These are phyloP conservation scores for Filosporella fistucella DNA, from an alignment of 495 filamentous ascomycete species.

Conservation along the genomic window DNA sequence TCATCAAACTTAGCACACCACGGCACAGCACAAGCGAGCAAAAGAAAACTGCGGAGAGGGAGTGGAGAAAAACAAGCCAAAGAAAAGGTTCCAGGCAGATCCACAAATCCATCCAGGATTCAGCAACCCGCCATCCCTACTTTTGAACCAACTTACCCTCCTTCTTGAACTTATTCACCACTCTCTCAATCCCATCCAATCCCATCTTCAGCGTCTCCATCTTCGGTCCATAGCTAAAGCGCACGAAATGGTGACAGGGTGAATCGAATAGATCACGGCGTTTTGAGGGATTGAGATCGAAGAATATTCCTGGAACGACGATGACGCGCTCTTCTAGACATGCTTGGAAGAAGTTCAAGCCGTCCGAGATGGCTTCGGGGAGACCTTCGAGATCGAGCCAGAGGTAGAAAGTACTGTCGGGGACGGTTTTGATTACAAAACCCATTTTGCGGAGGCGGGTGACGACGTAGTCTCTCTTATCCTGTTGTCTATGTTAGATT, in stretches of 20 bases:
- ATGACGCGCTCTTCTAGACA: constrained; percentile 91
- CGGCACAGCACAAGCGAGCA: too few species aligned
- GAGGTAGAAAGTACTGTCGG: constrained; percentile 91
- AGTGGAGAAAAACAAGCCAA: too few species aligned
- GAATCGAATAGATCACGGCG: constrained; percentile 89
- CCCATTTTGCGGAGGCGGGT: constrained; percentile 74
- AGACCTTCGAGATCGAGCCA: constrained; percentile 67
- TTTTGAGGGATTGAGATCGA: constrained; percentile 86
- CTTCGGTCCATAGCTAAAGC: constrained; percentile 84
- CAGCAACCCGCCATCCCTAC: too few species aligned
- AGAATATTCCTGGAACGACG: constrained; percentile 91
- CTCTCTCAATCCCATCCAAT: constrained; percentile 83
- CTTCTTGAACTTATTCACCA: constrained; percentile 53
- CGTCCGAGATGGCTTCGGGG: constrained; percentile 77
- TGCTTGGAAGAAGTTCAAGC: constrained; percentile 93
- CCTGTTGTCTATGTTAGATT: constrained; percentile 21
- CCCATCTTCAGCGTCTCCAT: constrained; percentile 85
- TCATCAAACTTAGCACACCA: too few species aligned
- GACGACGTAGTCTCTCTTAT: constrained; percentile 88
- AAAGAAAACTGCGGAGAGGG: too few species aligned
- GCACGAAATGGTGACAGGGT: constrained; percentile 93
- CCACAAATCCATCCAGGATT: too few species aligned
- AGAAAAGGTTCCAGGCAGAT: too few species aligned
- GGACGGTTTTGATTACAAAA: constrained; percentile 72
- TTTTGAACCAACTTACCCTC: constrained; percentile 4